Evolutionary conservation across 106 monocot genomes (phyloP), one percentile per base, ranked within the genome.

Genomic region (Dioscorea zingiberensis): DNA sequence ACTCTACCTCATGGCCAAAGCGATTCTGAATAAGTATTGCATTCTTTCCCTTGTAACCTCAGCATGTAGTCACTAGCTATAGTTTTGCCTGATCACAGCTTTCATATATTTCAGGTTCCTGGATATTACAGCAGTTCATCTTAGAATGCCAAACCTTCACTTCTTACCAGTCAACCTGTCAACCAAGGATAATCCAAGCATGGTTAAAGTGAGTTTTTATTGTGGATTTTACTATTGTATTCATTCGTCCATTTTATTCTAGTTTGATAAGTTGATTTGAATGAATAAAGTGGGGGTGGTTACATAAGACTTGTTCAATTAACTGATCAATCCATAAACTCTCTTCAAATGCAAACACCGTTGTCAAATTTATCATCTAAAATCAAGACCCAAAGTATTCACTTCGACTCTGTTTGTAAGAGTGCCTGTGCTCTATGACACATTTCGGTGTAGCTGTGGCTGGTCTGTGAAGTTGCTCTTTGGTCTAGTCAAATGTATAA

Each of bases 141-240:
- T 94, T 28, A 73, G 44, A 68, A 94, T 94, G 94, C 94, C 94
- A 51, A 94, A 94, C 56, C 53, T 94, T 45, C 94, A 94, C 59
- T 94, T 94, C 65, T 74, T 94, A 48, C 94, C 94, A 7, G 85
- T 94, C 30, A 94, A 94, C 62, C 57, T 94, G 29, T 69, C 80
- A 11, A 73, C 74, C 70, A 91, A 91, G 72, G 77, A 78, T 45
- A 91, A 91, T 47, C 81, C 69, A 46, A 74, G 29, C 60, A 55
- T 94, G 38, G 82, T 94, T 15, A 84, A 91, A 82, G 94, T 91
- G 25, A 75, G 81, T 47, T 59, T 6, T 55, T 55, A 14, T 48
- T 28, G 59, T 27, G 27, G 18, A 8, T 58, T 59, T 65, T 17
- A 3, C 13, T 24, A 17, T 11, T 26, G 13, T 18, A 25, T n/a